phyloP scores from a whole-genome alignment of 164 flowering plant species.

The Sedum album region DNA sequence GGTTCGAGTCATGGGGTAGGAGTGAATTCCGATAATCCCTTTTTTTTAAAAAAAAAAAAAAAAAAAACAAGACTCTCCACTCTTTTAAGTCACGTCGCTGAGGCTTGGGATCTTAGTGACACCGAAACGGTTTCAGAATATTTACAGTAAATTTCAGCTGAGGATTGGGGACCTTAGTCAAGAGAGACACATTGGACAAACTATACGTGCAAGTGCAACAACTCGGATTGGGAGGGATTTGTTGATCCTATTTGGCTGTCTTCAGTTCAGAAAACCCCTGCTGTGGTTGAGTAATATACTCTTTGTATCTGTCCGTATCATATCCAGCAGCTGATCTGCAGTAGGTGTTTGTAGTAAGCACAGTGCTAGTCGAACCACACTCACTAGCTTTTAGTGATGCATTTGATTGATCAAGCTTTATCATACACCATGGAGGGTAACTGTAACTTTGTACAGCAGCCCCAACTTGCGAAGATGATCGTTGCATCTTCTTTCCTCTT shows the following conservation, averaged over 20 bases:
- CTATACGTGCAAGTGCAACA: neutral
- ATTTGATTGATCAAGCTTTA: conserved; percentile 71
- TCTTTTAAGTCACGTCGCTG: no score
- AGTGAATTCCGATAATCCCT: no score
- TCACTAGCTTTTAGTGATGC: conserved; percentile 72
- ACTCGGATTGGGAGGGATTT: neutral
- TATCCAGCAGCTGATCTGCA: conserved; percentile 71
- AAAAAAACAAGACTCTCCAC: no score
- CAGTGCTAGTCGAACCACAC: conserved; percentile 79
- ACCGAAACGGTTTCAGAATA: neutral
- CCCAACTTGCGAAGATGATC: conserved; percentile 82
- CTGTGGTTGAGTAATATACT: neutral
- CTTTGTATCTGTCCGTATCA: conserved; percentile 17
- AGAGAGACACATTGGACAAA: neutral
- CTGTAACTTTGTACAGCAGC: conserved; percentile 53
- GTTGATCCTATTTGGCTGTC: no score
- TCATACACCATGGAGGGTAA: conserved; percentile 63
- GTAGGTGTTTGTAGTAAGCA: conserved; percentile 64
- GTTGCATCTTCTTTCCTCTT: conserved; percentile 66
- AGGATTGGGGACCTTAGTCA: no score
- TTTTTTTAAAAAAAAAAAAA: no score
- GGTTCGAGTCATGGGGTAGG: no score
- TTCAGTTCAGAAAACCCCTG: neutral
- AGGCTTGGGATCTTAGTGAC: neutral
- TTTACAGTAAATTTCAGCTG: neutral